Base-by-base conservation (phyloP, 495 filamentous ascomycete genomes). In the Recurvomyces mirabilis region DNA sequence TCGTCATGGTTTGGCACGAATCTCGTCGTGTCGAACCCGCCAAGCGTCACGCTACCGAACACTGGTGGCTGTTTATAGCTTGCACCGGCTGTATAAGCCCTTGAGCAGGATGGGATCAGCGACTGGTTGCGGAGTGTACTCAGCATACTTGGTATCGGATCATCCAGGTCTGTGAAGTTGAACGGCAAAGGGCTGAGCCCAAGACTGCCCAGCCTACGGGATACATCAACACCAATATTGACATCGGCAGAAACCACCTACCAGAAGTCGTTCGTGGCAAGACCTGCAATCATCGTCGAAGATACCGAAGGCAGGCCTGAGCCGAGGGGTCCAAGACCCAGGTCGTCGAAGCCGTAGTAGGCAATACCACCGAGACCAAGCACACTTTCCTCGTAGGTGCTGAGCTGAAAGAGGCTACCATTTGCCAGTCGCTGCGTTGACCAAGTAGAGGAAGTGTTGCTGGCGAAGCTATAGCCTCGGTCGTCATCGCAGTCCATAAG, bases 31-130 rank as follows among this genome's bases (percentile, higher is more conserved):
- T 56, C 50, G 28, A 35, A 53, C 20, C 53, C 53, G n/a, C 50
- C 49, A 3, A 56, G 37, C 10, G 53, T 52, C 24, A 53, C 34
- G 34, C 45, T 46, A 24, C 50, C 50, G 23, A 38, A 51, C 7
- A 38, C 37, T 14, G 37, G 15, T 12, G 37, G 30, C 2, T 21
- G 9, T 3, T 39, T 32, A 36, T 60, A 61, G 3, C 28, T 44
- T 21, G 52, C 51, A 17, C 63, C 63, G n/a, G 63, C 63, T 4
- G 63, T 64, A 22, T 62, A 64, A 1, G 44, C 63, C 51, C 55
- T 65, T 1, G 47, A 43, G 11, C 44, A 23, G 26, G 52, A 52
- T 15, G 57, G 53, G n/a, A 61, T 58, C 1, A 28, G 31, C 10
- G 30, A 38, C 14, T 49, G 19, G n/a, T 54, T 32, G 21, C 41